phyloP scores from a whole-genome alignment of 129 eudicot species.

The Smallanthus sonchifolius region DNA sequence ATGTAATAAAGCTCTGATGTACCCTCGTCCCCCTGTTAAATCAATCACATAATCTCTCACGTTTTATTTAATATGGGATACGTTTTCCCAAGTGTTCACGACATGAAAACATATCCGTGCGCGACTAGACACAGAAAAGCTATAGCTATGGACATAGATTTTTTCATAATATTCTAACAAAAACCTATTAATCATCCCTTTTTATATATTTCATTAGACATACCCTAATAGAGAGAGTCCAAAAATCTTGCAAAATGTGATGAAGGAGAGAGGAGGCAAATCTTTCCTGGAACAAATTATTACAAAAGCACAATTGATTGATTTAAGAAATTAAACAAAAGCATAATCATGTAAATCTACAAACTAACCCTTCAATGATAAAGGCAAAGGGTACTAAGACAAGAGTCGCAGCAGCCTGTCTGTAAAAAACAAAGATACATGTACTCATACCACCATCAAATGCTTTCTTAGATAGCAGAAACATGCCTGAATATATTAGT shows the following conservation, averaged over 20 bases:
- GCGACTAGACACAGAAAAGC: too few species aligned
- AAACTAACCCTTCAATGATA: conserved; percentile 42
- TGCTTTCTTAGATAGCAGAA: conserved; percentile 58
- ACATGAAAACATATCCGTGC: too few species aligned
- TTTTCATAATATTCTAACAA: background rate
- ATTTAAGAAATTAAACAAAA: background rate
- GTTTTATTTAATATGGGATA: too few species aligned
- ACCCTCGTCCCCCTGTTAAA: too few species aligned
- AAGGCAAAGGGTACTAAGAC: conserved; percentile 49
- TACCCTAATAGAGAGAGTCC: conserved; percentile 68
- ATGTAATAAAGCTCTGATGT: too few species aligned
- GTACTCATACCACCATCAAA: conserved; percentile 74
- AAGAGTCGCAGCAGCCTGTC: conserved; percentile 70
- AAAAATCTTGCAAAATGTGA: conserved; percentile 55
- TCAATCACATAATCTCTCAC: too few species aligned
- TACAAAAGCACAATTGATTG: background rate
- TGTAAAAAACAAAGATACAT: conserved; percentile 62
- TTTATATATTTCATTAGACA: background rate
- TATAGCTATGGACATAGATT: background rate
- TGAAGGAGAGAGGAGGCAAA: conserved; percentile 53
- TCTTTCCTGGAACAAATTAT: conserved; percentile 40
- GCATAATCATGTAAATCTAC: background rate
- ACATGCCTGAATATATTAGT: conserved; percentile 59
- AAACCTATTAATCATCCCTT: background rate
- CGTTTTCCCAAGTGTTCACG: too few species aligned